Percentiles rank a stretch among this genome's conserved stretches.
These are phyloP conservation scores for Dioszegia hungarica DNA, from an alignment of 768 basidiomycete species.

Conservation along the genomic window DNA sequence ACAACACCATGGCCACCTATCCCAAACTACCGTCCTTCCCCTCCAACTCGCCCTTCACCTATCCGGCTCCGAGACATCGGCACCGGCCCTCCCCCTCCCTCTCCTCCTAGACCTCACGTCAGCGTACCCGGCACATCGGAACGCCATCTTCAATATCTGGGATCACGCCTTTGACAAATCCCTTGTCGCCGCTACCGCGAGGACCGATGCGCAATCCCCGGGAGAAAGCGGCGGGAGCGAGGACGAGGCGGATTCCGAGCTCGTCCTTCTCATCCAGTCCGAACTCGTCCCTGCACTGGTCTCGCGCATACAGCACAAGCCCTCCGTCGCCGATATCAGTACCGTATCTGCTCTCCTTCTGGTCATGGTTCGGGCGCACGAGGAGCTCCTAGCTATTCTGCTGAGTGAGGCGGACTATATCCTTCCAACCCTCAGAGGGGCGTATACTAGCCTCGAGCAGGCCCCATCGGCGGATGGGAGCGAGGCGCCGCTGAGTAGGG, in stretches of 20 bases:
- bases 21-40: slow-evolving; percentile 1
- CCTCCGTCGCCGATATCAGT: neutral
- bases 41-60: slow-evolving; percentile 2
- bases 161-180: neutral
- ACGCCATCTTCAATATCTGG: slow-evolving; percentile 14
- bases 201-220: too few relatives aligned
- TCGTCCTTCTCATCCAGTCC: slow-evolving; percentile 8
- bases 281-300: slow-evolving; percentile 17
- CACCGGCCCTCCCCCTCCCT: neutral
- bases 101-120: slow-evolving; percentile 17
- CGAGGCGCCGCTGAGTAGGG: neutral
- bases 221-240: too few relatives aligned
- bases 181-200: neutral
- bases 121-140: slow-evolving; percentile 22
- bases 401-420: slow-evolving; percentile 26
- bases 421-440: slow-evolving; percentile 18
- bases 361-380: slow-evolving; percentile 23
- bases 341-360: slow-evolving; percentile 14
- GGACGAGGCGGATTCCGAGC: neutral
- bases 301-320: slow-evolving; percentile 7
- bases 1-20: slow-evolving; percentile 2
- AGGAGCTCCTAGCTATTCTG: slow-evolving; percentile 21
- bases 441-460: slow-evolving; percentile 3
- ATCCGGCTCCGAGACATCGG: neutral
- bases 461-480: neutral